phyloP scores from a whole-genome alignment of 495 filamentous ascomycete genomes.

The Articulospora tetracladia region DNA sequence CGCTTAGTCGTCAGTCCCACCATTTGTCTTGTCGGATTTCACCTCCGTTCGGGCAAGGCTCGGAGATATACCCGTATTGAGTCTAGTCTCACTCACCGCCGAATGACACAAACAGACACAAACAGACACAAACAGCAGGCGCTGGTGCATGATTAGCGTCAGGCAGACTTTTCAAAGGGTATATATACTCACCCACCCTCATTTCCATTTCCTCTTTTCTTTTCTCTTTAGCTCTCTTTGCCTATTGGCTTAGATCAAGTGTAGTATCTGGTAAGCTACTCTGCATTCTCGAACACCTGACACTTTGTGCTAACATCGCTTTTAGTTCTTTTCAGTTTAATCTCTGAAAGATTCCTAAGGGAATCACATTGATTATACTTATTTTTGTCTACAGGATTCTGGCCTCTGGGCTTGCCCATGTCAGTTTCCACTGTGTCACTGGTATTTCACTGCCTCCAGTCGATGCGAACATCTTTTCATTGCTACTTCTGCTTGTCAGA shows the following conservation, averaged over 20 bases:
- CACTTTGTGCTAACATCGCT: constrained; percentile 48
- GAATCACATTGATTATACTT: constrained; percentile 78
- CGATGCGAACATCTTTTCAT: constrained; percentile 70
- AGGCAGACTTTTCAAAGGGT: background rate
- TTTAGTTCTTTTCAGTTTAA: constrained; percentile 99
- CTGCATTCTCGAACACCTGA: background rate
- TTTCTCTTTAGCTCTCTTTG: constrained; percentile 25
- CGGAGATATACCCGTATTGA: too few species aligned
- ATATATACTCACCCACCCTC: background rate
- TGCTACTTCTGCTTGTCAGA: constrained; percentile 43
- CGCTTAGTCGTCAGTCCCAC: too few species aligned
- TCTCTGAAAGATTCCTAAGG: constrained; percentile 63
- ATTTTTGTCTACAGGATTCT: constrained; percentile 61
- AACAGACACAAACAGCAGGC: too few species aligned
- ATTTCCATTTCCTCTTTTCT: background rate
- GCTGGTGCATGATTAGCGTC: too few species aligned
- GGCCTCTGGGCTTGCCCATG: constrained; percentile 84
- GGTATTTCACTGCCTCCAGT: constrained; percentile 85
- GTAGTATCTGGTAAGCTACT: background rate
- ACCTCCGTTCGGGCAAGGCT: too few species aligned
- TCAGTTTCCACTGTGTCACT: constrained; percentile 69
- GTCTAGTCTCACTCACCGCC: too few species aligned
- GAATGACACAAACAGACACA: too few species aligned
- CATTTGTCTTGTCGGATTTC: too few species aligned
- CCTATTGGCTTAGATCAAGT: constrained; percentile 26